A percentile compares a stretch with the other conserved stretches of the same genome.
phyloP scores from a whole-genome alignment of 2,329 filamentous ascomycete genomes.

The Lojkania enalia region DNA sequence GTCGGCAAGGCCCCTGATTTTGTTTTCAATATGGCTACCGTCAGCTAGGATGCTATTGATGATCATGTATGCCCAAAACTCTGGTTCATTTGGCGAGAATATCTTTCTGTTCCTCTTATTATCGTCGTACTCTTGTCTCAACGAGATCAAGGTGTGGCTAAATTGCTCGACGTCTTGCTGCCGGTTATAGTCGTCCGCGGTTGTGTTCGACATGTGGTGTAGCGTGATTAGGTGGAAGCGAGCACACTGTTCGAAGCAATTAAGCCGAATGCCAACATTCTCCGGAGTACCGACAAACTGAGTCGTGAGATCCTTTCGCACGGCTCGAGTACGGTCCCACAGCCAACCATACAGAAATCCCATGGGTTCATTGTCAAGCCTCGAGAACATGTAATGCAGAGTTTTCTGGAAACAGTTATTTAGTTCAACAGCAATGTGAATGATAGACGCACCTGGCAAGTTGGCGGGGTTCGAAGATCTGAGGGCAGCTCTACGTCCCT shows the following conservation, averaged over 20 bases:
- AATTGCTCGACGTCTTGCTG: conserved; percentile 67
- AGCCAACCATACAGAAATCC: conserved; percentile 62
- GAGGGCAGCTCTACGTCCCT: conserved; percentile 65
- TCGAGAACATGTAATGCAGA: conserved; percentile 49
- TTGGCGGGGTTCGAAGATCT: conserved; percentile 61
- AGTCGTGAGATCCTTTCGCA: conserved; percentile 67
- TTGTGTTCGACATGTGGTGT: conserved; percentile 55
- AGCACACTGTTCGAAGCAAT: conserved; percentile 65
- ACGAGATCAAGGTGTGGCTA: conserved; percentile 63
- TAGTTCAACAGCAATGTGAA: conserved; percentile 20
- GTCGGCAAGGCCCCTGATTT: conserved; percentile 59
- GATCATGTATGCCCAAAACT: conserved; percentile 66
- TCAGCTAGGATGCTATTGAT: conserved; percentile 49
- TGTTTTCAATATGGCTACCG: conserved; percentile 60
- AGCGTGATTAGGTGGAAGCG: conserved; percentile 66
- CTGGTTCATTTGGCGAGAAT: conserved; percentile 62
- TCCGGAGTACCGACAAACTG: conserved; percentile 59
- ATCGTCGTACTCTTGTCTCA: conserved; percentile 55
- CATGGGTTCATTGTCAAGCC: conserved; percentile 55
- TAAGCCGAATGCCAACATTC: conserved; percentile 61
- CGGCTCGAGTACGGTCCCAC: conserved; percentile 67
- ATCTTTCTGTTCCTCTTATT: conserved; percentile 48
- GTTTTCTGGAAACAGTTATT: conserved; percentile 38
- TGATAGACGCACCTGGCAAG: conserved; percentile 42
- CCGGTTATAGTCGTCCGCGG: conserved; percentile 52